Evolutionary conservation across 1,284 basidiomycete genomes (phyloP), one percentile per base, ranked within the genome.

Genomic region (Mrakiaceae sp.): DNA sequence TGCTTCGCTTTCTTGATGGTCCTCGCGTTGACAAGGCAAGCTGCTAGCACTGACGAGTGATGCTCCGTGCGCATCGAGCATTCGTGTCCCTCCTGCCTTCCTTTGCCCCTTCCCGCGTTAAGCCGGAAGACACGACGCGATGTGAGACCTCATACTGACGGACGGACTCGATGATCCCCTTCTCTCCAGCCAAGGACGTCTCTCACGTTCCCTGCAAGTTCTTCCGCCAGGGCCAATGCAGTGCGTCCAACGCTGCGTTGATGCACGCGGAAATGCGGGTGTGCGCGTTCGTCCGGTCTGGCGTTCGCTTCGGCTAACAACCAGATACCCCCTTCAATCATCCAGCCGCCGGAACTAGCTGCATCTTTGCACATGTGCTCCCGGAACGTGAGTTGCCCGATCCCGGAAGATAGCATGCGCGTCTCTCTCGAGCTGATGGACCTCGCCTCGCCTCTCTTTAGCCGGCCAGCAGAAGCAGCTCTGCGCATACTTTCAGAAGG

Each of bases 151-250:
- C 27, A 27, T 27, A 27, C 27, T 27, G 27, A 27, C 27, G 27
- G 27, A 27, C 27, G 27, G 27, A 27, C 27, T 27, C 27, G 27
- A 27, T 27, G 27, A 27, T 50, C 16, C 14, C 46, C 2, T 7
- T 39, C 46, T 39, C 11, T 52, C 39, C 76, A 85, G 87, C 85
- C 61, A 90, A 93, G 75, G 90, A 93, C 74, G 82, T 98, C 63
- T 90, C 89, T 10, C 94, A 97, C 80, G 95, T 98, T 42, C 94
- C 94, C 3, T 98, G 95, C 81, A 92, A 96, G 78, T 98, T 98
- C 83, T 97, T 87, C 85, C 91, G 88, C 75, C 88, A 90, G 67
- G 88, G 90, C 48, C 87, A 85, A 42, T 94, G 94, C 78, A 95
- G 27, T 27, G 27, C 27, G 27, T 27, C 27, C 27, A 27, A 27